Conservation (phyloP, 2,329 filamentous ascomycete species). For the Ophiostoma australiae region DNA sequence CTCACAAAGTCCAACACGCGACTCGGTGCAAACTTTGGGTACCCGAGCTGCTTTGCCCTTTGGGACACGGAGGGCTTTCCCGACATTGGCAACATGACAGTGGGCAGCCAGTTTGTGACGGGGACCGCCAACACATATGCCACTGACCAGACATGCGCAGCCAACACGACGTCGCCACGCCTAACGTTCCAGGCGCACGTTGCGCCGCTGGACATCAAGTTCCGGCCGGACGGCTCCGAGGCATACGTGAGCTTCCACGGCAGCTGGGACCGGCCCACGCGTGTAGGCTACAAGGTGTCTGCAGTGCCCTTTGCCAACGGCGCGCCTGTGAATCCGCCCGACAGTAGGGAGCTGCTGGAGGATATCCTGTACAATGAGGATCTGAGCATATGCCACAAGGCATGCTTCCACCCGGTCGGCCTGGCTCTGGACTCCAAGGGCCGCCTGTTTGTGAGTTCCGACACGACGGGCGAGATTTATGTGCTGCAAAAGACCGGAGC, state of each 20-base stretch:
- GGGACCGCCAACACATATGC: neutral
- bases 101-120: neutral
- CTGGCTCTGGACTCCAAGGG: conserved; percentile 48
- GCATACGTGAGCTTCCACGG: conserved; percentile 69
- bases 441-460: conserved; percentile 58
- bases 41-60: neutral
- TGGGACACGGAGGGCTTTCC: neutral
- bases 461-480: conserved; percentile 62
- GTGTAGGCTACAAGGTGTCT: conserved; percentile 46
- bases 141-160: neutral
- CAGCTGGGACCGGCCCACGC: conserved; percentile 50
- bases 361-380: conserved; percentile 38
- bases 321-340: neutral
- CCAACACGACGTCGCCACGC: neutral
- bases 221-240: conserved; percentile 51
- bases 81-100: neutral
- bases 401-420: conserved; percentile 60
- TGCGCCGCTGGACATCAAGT: conserved; percentile 43
- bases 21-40: neutral
- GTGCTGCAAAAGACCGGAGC: conserved; percentile 39
- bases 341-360: neutral
- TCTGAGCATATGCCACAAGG: conserved; percentile 47
- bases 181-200: neutral
- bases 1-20: neutral
- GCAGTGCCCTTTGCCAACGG: conserved; percentile 36